Evolutionary conservation across 2,329 filamentous ascomycete genomes (phyloP).

Genomic region (Paecilomyces sp.): DNA sequence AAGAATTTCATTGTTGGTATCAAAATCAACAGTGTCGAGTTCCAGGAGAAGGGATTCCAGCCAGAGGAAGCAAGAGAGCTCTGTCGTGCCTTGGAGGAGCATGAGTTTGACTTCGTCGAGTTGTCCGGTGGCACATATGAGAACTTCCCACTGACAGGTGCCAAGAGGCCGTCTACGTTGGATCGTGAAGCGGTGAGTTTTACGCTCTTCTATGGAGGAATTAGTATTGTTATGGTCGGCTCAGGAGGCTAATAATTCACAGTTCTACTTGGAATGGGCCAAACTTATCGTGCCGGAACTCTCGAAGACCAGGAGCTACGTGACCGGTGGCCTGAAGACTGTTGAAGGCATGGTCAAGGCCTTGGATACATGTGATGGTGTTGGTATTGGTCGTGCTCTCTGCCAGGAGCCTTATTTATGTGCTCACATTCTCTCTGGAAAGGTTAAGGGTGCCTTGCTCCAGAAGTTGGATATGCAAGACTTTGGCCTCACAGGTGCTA

Average conservation of each 20-base stretch:
- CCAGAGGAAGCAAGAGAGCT: constrained; percentile 45
- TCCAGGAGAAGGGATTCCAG: constrained; percentile 39
- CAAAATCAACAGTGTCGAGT: constrained; percentile 56
- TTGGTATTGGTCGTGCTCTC: constrained; percentile 51
- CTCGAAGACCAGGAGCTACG: constrained; percentile 49
- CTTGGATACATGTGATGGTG: constrained; percentile 50
- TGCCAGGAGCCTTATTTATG: constrained; percentile 42
- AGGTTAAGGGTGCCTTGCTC: constrained; percentile 44
- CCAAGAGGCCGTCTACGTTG: background rate
- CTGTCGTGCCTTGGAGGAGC: constrained; percentile 22
- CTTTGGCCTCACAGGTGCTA: constrained; percentile 42
- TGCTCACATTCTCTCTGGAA: constrained; percentile 22
- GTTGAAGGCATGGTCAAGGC: constrained; percentile 53
- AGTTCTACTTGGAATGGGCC: constrained; percentile 55
- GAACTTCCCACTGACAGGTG: background rate
- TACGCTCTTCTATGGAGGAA: background rate
- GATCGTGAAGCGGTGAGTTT: background rate
- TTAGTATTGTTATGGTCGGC: background rate
- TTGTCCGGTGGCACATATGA: constrained; percentile 47
- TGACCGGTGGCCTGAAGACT: constrained; percentile 54
- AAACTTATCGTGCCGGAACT: constrained; percentile 44
- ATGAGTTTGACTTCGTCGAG: constrained; percentile 45
- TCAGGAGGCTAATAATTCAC: background rate
- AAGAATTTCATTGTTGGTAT: constrained; percentile 43
- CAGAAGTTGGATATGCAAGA: constrained; percentile 44